Percentiles rank a stretch among this genome's conserved stretches.
These are phyloP conservation scores for Pseudocercospora fijiensis DNA, from an alignment of 2,329 filamentous ascomycete species.

Conservation along the genomic window DNA sequence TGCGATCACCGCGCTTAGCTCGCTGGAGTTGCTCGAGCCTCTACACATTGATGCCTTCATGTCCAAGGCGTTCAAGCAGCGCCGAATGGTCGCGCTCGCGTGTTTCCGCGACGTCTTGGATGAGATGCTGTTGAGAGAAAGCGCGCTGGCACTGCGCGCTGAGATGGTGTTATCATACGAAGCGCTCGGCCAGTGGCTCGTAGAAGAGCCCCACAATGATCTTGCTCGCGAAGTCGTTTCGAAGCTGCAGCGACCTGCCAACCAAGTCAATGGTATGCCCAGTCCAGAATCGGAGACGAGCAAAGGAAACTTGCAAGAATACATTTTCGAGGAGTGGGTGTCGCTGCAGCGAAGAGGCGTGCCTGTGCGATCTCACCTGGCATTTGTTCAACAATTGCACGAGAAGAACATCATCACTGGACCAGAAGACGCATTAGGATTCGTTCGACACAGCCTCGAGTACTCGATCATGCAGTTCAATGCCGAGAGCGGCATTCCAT, in stretches of 20 bases:
- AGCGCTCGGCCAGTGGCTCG: constrained; percentile 76
- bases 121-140: constrained; percentile 73
- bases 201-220: constrained; percentile 66
- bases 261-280: constrained; percentile 56
- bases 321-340: constrained; percentile 95
- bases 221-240: constrained; percentile 70
- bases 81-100: constrained; percentile 70
- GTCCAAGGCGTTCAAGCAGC: constrained; percentile 68
- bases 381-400: constrained; percentile 84
- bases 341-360: constrained; percentile 75
- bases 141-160: constrained; percentile 73
- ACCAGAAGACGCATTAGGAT: constrained; percentile 73
- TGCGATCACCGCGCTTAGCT: constrained; percentile 61
- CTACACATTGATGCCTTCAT: constrained; percentile 62
- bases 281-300: constrained; percentile 59
- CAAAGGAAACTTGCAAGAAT: constrained; percentile 82
- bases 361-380: constrained; percentile 66
- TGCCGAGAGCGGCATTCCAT: constrained; percentile 60
- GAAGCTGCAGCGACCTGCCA: constrained; percentile 58
- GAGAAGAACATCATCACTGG: constrained; percentile 68
- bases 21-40: constrained; percentile 60
- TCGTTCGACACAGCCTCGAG: constrained; percentile 80
- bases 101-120: constrained; percentile 80
- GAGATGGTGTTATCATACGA: constrained; percentile 84
- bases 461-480: constrained; percentile 76